Percentiles rank a stretch among this genome's conserved stretches.
Conservation (phyloP, 257 asterid genomes). For the Nyctanthes arbortristis region DNA sequence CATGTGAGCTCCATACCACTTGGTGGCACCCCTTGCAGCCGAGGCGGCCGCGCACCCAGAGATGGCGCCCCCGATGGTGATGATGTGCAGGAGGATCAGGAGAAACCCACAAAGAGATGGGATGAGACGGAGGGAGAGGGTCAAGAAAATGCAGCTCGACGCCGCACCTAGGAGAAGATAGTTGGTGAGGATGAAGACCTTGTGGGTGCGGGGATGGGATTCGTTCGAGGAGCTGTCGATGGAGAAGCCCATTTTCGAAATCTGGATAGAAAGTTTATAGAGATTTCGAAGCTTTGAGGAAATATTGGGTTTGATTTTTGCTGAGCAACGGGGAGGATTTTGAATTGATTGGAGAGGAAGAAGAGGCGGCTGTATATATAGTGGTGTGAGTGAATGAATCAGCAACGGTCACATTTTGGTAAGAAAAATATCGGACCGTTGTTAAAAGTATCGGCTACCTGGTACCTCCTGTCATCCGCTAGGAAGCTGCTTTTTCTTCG, state of each 20-base stretch:
- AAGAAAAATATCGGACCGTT: no score
- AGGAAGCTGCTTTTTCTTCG: no score
- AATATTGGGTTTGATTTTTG: not conserved
- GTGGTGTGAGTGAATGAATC: no score
- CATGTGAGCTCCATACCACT: slow-evolving; percentile 90
- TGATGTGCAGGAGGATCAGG: slow-evolving; percentile 44
- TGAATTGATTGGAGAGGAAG: no score
- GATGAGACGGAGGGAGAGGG: slow-evolving; percentile 47
- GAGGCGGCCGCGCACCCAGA: slow-evolving; percentile 61
- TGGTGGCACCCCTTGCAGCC: slow-evolving; percentile 47
- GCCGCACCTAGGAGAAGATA: slow-evolving; percentile 46
- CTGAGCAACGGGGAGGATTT: no score
- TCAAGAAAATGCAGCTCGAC: slow-evolving; percentile 49
- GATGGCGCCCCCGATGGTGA: slow-evolving; percentile 46
- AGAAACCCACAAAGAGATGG: slow-evolving; percentile 48
- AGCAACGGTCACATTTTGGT: no score
- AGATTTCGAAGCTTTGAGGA: not conserved
- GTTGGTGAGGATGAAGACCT: slow-evolving; percentile 38
- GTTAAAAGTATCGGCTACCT: no score
- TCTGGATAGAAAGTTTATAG: not conserved
- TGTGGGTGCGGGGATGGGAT: slow-evolving; percentile 32
- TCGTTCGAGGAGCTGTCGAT: not conserved
- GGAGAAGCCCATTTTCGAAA: not conserved
- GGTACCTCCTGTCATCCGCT: no score
- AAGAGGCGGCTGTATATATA: no score